Evolutionary conservation across 2,329 filamentous ascomycete genomes (phyloP).

Genomic region (Fusarium sambucinum): DNA sequence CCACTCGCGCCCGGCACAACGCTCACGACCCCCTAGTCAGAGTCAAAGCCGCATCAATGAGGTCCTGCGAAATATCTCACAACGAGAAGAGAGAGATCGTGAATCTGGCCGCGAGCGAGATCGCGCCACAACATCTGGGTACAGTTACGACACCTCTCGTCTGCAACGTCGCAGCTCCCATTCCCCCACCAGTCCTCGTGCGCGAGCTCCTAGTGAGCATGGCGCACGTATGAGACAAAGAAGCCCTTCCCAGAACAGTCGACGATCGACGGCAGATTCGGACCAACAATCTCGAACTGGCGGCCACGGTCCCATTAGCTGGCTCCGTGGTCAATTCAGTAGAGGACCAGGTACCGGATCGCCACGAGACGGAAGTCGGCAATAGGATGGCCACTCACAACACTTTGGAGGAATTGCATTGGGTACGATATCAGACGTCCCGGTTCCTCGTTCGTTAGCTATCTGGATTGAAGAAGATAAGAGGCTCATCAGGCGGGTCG

Average conservation of each 20-base stretch:
- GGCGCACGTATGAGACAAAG: constrained; percentile 54
- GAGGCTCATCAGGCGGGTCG: constrained; percentile 1
- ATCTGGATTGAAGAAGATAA: neutral
- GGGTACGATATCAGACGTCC: constrained; percentile 7
- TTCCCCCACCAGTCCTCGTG: constrained; percentile 55
- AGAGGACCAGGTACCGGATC: constrained; percentile 47
- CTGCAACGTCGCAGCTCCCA: constrained; percentile 55
- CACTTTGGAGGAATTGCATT: constrained; percentile 10
- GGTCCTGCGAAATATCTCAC: constrained; percentile 49
- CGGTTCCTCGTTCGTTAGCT: constrained; percentile 11
- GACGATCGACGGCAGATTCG: constrained; percentile 47
- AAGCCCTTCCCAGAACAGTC: constrained; percentile 55
- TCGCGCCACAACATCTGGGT: constrained; percentile 43
- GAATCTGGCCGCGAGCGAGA: constrained; percentile 44
- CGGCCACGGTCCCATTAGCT: constrained; percentile 56
- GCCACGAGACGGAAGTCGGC: constrained; percentile 48
- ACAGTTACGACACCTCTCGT: constrained; percentile 52
- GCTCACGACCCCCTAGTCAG: constrained; percentile 46
- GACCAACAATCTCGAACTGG: constrained; percentile 49
- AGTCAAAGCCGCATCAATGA: constrained; percentile 50
- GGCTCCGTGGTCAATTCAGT: constrained; percentile 59
- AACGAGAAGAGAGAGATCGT: constrained; percentile 45
- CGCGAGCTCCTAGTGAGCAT: constrained; percentile 47
- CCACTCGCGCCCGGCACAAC: constrained; percentile 34
- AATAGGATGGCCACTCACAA: constrained; percentile 41